Percentiles rank a stretch among this genome's conserved stretches.
phyloP scores from a whole-genome alignment of 495 filamentous ascomycete genomes.

The Talaromyces stipitatus region DNA sequence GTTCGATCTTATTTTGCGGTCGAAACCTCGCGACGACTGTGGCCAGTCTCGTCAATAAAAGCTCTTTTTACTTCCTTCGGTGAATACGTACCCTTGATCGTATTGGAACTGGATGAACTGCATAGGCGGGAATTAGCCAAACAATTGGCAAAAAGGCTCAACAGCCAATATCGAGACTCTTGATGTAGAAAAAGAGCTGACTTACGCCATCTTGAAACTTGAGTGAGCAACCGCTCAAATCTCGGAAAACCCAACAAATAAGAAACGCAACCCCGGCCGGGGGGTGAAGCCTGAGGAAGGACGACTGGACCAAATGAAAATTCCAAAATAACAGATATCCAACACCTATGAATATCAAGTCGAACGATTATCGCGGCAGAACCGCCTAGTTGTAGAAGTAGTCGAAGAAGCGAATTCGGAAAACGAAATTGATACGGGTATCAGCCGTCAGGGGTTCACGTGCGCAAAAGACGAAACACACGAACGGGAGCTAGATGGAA shows the following conservation, averaged over 20 bases:
- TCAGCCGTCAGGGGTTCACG: slow-evolving; percentile 7
- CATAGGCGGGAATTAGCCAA: slow-evolving; percentile 10
- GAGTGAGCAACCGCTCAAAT: neutral
- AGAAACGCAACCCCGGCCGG: slow-evolving; percentile 16
- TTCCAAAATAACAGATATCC: neutral
- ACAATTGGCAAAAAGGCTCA: slow-evolving; percentile 7
- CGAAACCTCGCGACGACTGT: slow-evolving; percentile 92
- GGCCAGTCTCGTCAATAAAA: neutral
- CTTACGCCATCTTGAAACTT: slow-evolving; percentile 42
- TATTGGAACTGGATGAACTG: slow-evolving; percentile 49
- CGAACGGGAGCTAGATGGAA: neutral
- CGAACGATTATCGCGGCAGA: neutral
- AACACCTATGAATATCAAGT: neutral
- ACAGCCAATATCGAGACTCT: neutral
- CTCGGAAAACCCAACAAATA: slow-evolving; percentile 4
- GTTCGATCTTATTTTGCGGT: slow-evolving; percentile 90
- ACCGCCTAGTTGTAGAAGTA: neutral
- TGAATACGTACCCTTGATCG: slow-evolving; percentile 56
- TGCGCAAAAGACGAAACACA: slow-evolving; percentile 7
- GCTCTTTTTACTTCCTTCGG: neutral
- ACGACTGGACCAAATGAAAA: neutral
- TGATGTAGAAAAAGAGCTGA: slow-evolving; percentile 8
- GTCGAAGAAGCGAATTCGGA: neutral
- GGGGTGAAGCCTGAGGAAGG: slow-evolving; percentile 18
- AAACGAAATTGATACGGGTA: neutral